A percentile compares a stretch with the other conserved stretches of the same genome.
Evolutionary conservation across 2,329 filamentous ascomycete genomes (phyloP).

Genomic region (Exserohilum rostratum): DNA sequence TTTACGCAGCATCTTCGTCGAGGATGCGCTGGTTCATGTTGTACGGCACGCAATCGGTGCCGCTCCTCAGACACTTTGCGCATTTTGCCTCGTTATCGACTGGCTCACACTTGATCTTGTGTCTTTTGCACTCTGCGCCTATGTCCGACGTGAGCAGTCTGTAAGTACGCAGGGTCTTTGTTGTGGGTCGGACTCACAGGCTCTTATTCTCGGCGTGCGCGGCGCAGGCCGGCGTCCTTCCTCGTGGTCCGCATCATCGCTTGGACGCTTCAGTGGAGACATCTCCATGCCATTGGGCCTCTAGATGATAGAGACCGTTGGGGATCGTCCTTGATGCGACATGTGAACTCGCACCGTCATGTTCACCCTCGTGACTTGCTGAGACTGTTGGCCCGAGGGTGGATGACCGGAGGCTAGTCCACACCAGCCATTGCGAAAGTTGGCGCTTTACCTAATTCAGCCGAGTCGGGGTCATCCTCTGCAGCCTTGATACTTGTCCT

Average conservation of each 20-base stretch:
- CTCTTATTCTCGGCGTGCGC: slow-evolving; percentile 33
- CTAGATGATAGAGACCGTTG: slow-evolving; percentile 10
- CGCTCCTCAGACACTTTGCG: slow-evolving; percentile 41
- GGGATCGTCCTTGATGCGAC: slow-evolving; percentile 7
- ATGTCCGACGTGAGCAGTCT: slow-evolving; percentile 3
- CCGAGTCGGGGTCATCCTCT: background rate
- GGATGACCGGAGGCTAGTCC: background rate
- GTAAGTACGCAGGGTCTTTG: background rate
- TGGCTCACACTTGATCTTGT: slow-evolving; percentile 45
- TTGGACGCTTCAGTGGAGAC: slow-evolving; percentile 55
- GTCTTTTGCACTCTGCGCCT: slow-evolving; percentile 45
- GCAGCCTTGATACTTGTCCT: no score
- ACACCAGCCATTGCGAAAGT: background rate
- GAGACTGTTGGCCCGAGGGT: slow-evolving; percentile 2
- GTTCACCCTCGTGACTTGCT: slow-evolving; percentile 6
- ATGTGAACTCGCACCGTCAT: background rate
- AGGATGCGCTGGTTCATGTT: slow-evolving; percentile 42
- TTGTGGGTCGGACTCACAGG: slow-evolving; percentile 26
- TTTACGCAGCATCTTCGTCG: slow-evolving; percentile 42
- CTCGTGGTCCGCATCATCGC: slow-evolving; percentile 37
- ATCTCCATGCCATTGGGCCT: slow-evolving; percentile 63
- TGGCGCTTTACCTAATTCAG: background rate
- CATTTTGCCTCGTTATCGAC: slow-evolving; percentile 42
- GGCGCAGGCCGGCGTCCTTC: slow-evolving; percentile 36
- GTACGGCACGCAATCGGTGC: slow-evolving; percentile 85